Conservation (phyloP, 441 rosid species). For the Erodium trifolium region DNA sequence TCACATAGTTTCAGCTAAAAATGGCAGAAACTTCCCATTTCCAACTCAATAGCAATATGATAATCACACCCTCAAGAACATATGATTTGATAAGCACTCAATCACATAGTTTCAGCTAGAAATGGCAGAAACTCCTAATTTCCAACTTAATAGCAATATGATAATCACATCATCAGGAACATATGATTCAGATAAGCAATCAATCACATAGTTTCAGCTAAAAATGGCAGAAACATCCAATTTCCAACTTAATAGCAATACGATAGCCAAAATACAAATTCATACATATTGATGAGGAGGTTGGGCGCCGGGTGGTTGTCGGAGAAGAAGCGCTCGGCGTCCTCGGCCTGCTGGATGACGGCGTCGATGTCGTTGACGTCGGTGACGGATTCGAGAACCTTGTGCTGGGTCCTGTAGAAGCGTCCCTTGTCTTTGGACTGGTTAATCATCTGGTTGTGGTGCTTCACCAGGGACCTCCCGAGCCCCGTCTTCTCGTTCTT, state of each 20-base stretch:
- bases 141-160: too few relatives aligned
- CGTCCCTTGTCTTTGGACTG: conserved; percentile 72
- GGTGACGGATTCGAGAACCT: conserved; percentile 70
- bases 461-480: conserved; percentile 79
- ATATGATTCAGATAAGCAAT: not conserved
- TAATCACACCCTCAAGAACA: too few relatives aligned
- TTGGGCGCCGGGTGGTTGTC: conserved; percentile 31
- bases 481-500: conserved; percentile 70
- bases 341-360: conserved; percentile 64
- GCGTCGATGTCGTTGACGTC: conserved; percentile 78
- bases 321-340: conserved; percentile 42
- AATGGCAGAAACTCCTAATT: too few relatives aligned
- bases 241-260: not conserved
- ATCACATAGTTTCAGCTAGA: too few relatives aligned
- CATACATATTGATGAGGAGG: conserved; percentile 53
- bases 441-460: conserved; percentile 73
- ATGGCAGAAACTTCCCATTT: too few relatives aligned
- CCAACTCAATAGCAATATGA: too few relatives aligned
- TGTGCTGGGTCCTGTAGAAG: conserved; percentile 44
- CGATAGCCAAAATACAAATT: not conserved
- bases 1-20: too few relatives aligned
- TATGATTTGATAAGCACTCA: too few relatives aligned
- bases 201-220: not conserved
- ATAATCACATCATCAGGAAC: too few relatives aligned
- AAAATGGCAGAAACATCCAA: too few relatives aligned